These are phyloP conservation scores for Piper betle DNA, from an alignment of 164 flowering plant genomes.

Conservation along the genomic window DNA sequence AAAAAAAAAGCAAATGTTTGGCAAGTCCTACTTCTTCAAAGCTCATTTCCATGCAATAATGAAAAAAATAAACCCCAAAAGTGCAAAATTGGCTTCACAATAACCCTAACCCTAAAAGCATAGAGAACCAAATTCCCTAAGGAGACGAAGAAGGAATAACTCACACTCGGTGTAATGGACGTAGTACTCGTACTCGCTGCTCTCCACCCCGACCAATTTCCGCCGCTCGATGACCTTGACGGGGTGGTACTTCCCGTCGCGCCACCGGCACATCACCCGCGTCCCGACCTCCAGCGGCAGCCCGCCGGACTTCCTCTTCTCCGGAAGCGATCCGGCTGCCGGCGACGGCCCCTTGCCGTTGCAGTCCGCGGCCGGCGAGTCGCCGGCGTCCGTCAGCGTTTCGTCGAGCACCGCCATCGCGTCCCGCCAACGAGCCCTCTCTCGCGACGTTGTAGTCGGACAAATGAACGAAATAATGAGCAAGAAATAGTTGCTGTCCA, in stretches of 20 bases:
- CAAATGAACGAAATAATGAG: slow-evolving; percentile 99
- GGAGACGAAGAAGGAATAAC: not conserved
- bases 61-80: not conserved
- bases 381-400: slow-evolving; percentile 25
- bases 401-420: slow-evolving; percentile 40
- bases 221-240: slow-evolving; percentile 95
- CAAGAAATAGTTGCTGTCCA: too few relatives aligned
- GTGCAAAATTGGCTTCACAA: not conserved
- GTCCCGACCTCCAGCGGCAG: slow-evolving; percentile 87
- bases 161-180: slow-evolving; percentile 96
- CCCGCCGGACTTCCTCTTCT: slow-evolving; percentile 33
- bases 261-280: slow-evolving; percentile 92
- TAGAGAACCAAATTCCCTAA: not conserved
- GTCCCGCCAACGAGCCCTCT: not conserved
- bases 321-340: slow-evolving; percentile 13
- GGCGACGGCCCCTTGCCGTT: slow-evolving; percentile 12
- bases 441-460: slow-evolving; percentile 84
- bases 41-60: too few relatives aligned
- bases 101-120: slow-evolving; percentile 9
- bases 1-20: too few relatives aligned
- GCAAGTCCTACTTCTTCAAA: too few relatives aligned
- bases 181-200: slow-evolving; percentile 78
- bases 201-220: slow-evolving; percentile 20
- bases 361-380: slow-evolving; percentile 5
- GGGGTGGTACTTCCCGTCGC: slow-evolving; percentile 79